Percentiles rank a stretch among this genome's conserved stretches.
Conservation (phyloP, 768 basidiomycete genomes). For the Sarcomyxa edulis region DNA sequence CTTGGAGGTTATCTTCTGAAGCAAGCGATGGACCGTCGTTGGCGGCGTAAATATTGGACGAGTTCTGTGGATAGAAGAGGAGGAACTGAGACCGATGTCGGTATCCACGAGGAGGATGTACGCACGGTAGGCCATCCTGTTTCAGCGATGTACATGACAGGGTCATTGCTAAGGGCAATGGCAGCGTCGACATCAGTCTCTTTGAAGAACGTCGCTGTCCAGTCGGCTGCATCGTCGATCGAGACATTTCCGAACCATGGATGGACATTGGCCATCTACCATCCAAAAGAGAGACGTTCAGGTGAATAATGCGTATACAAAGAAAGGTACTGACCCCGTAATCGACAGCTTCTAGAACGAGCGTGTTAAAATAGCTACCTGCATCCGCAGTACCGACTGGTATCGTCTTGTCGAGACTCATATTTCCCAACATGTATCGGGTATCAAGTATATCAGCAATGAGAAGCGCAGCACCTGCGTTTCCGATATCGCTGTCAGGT, state of each 20-base stretch:
- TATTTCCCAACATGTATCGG: slow-evolving; percentile 40
- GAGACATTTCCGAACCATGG: slow-evolving; percentile 89
- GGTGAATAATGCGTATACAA: no score
- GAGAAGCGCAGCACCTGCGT: slow-evolving; percentile 50
- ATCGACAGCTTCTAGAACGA: slow-evolving; percentile 58
- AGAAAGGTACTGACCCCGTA: slow-evolving; percentile 51
- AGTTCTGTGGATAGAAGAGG: slow-evolving; percentile 32
- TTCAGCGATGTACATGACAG: slow-evolving; percentile 89
- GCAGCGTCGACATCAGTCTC: slow-evolving; percentile 58
- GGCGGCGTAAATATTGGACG: slow-evolving; percentile 50
- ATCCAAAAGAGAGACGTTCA: no score
- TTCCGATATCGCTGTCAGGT: slow-evolving; percentile 56
- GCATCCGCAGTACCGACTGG: slow-evolving; percentile 82
- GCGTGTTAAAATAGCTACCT: slow-evolving; percentile 75
- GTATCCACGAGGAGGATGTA: slow-evolving; percentile 1
- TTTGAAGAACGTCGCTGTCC: slow-evolving; percentile 81
- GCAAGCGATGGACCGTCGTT: slow-evolving; percentile 69
- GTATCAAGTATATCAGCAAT: slow-evolving; percentile 67
- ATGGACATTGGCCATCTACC: slow-evolving; percentile 84
- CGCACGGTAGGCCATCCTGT: slow-evolving; percentile 73
- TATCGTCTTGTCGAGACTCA: slow-evolving; percentile 58
- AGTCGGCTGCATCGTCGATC: slow-evolving; percentile 62
- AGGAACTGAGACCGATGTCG: no score
- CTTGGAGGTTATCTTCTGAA: slow-evolving; percentile 56
- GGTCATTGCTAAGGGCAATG: slow-evolving; percentile 55